These are phyloP conservation scores for Esteya vermicola DNA, from an alignment of 2,329 filamentous ascomycete species.

Conservation along the genomic window DNA sequence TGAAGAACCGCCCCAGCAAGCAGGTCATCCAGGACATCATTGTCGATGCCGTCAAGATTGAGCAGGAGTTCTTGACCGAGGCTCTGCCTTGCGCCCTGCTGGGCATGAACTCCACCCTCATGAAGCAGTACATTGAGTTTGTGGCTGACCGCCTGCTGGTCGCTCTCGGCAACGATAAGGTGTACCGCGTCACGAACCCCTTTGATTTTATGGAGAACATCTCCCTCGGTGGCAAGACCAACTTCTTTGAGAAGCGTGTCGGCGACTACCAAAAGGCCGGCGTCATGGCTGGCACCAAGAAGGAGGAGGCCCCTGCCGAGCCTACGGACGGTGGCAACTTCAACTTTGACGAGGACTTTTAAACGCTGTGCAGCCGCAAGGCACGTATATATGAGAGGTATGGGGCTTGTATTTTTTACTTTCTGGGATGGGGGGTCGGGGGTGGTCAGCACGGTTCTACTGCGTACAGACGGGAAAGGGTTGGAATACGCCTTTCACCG, in stretches of 20 bases:
- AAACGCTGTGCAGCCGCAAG: constrained; percentile 24
- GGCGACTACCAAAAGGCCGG: constrained; percentile 99
- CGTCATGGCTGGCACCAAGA: constrained; percentile 82
- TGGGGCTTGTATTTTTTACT: not conserved
- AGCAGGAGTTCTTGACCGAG: constrained; percentile 96
- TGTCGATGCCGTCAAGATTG: constrained; percentile 81
- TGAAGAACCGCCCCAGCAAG: constrained; percentile 80
- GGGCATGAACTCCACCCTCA: constrained; percentile 92
- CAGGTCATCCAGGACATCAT: constrained; percentile 77
- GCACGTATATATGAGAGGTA: not conserved
- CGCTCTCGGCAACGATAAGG: constrained; percentile 85
- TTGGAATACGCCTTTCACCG: not conserved
- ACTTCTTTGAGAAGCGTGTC: constrained; percentile 99
- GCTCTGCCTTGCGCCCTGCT: constrained; percentile 85
- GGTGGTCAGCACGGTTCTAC: not conserved
- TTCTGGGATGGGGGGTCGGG: constrained; percentile 1
- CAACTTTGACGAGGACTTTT: constrained; percentile 94
- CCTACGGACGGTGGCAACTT: constrained; percentile 64
- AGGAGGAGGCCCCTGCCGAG: constrained; percentile 26
- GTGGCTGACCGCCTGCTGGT: constrained; percentile 91
- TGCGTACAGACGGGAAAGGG: not conserved
- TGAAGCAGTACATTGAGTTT: constrained; percentile 99
- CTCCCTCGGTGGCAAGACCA: constrained; percentile 96
- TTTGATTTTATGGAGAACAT: constrained; percentile 99
- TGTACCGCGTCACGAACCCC: constrained; percentile 85